Conservation (phyloP, 306 rosid genomes). For the Trifolium pratense region DNA sequence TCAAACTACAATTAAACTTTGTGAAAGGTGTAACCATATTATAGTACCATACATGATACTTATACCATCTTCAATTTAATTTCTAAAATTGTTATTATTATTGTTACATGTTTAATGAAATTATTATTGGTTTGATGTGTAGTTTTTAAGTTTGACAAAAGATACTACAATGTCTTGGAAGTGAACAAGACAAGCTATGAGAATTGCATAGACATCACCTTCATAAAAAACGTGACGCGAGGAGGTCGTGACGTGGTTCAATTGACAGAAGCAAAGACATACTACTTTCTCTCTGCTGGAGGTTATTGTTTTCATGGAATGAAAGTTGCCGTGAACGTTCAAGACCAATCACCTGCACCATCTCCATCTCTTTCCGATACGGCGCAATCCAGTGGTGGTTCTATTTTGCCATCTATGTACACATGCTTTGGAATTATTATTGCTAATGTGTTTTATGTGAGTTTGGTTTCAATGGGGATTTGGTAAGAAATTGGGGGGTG, state of each 20-base stretch:
- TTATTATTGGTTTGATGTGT: neutral
- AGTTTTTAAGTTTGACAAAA: constrained; percentile 72
- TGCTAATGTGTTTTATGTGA: constrained; percentile 39
- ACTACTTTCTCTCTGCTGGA: constrained; percentile 64
- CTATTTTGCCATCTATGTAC: neutral
- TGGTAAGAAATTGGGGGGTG: constrained; percentile 7
- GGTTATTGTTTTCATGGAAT: constrained; percentile 78
- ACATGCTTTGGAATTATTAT: constrained; percentile 11
- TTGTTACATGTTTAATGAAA: neutral
- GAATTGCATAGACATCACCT: constrained; percentile 56
- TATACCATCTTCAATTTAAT: neutral
- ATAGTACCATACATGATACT: neutral
- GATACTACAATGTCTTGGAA: constrained; percentile 67
- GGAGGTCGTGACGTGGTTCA: constrained; percentile 83
- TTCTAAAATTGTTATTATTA: neutral
- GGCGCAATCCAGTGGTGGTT: neutral
- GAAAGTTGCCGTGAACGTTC: constrained; percentile 55
- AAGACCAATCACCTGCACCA: constrained; percentile 27
- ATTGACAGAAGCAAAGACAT: constrained; percentile 52
- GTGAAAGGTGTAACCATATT: neutral
- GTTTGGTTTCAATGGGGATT: constrained; percentile 7
- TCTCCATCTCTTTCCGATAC: constrained; percentile 28
- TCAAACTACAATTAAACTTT: neutral
- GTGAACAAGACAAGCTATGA: constrained; percentile 74
- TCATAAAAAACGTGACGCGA: constrained; percentile 62